Conservation (phyloP, 1,284 basidiomycete genomes). For the Porodaedalea pini region DNA sequence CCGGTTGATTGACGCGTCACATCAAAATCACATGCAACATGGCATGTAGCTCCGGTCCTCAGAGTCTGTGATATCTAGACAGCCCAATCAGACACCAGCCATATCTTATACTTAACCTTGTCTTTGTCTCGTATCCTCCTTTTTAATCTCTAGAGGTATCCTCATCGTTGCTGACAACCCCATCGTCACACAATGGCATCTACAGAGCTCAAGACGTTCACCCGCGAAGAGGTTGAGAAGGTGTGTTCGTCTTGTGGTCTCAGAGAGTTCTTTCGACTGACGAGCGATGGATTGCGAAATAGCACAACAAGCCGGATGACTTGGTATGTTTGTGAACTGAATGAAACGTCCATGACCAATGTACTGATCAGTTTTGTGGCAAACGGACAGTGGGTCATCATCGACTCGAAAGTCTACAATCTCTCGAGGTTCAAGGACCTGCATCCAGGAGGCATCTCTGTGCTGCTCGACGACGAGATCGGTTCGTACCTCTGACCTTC, state of each 20-base stretch:
- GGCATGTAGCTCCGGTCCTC: background rate
- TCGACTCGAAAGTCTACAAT: constrained; percentile 83
- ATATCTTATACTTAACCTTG: constrained; percentile 1
- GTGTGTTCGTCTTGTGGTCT: background rate
- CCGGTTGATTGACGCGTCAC: background rate
- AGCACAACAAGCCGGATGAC: constrained; percentile 65
- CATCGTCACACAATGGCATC: constrained; percentile 8
- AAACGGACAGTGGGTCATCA: constrained; percentile 67
- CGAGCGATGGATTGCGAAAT: background rate
- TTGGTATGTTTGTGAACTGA: constrained; percentile 38
- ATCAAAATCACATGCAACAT: background rate
- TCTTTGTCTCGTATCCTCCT: no score
- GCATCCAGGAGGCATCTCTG: constrained; percentile 80
- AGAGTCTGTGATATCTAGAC: constrained; percentile 3
- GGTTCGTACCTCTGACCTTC: constrained; percentile 43
- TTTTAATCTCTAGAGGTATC: background rate
- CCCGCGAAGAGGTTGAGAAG: constrained; percentile 21
- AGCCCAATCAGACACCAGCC: background rate
- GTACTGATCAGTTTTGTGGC: background rate
- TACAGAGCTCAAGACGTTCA: constrained; percentile 18
- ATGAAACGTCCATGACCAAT: constrained; percentile 21
- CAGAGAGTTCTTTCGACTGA: background rate
- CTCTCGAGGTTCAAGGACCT: constrained; percentile 72
- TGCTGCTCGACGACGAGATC: constrained; percentile 70
- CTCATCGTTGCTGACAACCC: background rate